These are phyloP conservation scores for Pythium aphanidermatum DNA, from an alignment of 352 stramenopile species.

Conservation along the genomic window DNA sequence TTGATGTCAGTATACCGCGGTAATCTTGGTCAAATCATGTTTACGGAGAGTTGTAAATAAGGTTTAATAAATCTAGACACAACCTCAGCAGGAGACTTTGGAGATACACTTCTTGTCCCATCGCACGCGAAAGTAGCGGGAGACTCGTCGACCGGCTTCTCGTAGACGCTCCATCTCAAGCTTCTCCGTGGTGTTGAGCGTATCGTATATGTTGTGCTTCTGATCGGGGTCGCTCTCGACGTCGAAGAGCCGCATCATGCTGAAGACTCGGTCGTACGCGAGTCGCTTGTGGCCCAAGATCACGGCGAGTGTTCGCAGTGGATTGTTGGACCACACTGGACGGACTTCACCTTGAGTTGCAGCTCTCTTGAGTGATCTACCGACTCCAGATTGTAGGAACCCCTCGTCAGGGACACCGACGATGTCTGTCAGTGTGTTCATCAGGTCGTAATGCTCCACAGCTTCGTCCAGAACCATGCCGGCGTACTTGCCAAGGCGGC, in stretches of 20 bases:
- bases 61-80: too few relatives aligned
- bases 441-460: constrained; percentile 12
- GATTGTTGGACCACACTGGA: constrained; percentile 41
- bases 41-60: too few relatives aligned
- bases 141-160: constrained; percentile 23
- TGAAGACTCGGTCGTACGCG: constrained; percentile 29
- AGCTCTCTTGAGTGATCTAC: constrained; percentile 27
- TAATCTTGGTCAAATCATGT: too few relatives aligned
- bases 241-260: constrained; percentile 25
- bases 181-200: constrained; percentile 18
- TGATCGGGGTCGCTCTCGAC: constrained; percentile 30
- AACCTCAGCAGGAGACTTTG: constrained; percentile 22
- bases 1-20: too few relatives aligned
- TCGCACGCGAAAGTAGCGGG: constrained; percentile 34
- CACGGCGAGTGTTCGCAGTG: constrained; percentile 27
- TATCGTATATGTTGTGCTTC: constrained; percentile 20
- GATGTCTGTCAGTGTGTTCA: constrained; percentile 19
- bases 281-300: constrained; percentile 25
- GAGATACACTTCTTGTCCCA: constrained; percentile 29
- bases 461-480: constrained; percentile 7
- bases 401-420: constrained; percentile 8
- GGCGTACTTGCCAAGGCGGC: constrained; percentile 8
- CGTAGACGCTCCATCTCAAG: constrained; percentile 15
- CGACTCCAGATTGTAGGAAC: constrained; percentile 12
- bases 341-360: constrained; percentile 22